Base-by-base conservation (phyloP, 805 yeast genomes). In the Kluyveromyces wickerhamii region DNA sequence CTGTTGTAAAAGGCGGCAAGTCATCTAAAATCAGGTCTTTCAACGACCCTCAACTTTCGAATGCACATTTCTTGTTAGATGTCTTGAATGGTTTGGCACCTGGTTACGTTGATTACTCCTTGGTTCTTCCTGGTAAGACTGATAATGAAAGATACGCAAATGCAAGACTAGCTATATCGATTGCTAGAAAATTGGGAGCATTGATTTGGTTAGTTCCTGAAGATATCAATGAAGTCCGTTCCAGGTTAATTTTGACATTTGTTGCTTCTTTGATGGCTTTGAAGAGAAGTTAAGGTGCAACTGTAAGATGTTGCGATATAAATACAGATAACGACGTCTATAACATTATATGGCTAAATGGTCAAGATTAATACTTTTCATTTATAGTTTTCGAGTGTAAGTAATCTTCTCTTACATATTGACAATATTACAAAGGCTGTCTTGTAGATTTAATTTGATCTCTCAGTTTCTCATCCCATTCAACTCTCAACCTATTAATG, bases 201-300 rank as follows among this genome's bases (percentile, higher is more conserved):
- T 75, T 92, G 57, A 92, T 92, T 53, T 92, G 96, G 96, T 72
- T 92, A 48, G 96, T 92, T n/a, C 98, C 98, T n/a, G 98, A 92
- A 62, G 98, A 92, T 65, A 92, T 92, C 52, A 83, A 79, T 51
- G 97, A 89, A 65, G 96, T 92, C 28, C 82, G 97, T 63, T 73
- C 95, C 29, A 77, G 97, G 60, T 77, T 92, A 65, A 83, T 92
- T 38, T 73, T 87, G 58, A 87, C 97, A 1, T 92, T 92, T 59
- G 85, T 92, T 42, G 98, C 96, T 35, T 85, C 96, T 33, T 74
- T 92, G 61, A 92, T 92, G 98, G 67, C 88, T 7, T 61, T 83
- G 29, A 61, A 63, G 19, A 53, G 51, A 33, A 50, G 16, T 14
- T 26, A 14, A 7, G 12, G n/a, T 19, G 19, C 5, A 9, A 23